phyloP scores from a whole-genome alignment of 2,329 filamentous ascomycete genomes.

The Pestalotiopsis fici region DNA sequence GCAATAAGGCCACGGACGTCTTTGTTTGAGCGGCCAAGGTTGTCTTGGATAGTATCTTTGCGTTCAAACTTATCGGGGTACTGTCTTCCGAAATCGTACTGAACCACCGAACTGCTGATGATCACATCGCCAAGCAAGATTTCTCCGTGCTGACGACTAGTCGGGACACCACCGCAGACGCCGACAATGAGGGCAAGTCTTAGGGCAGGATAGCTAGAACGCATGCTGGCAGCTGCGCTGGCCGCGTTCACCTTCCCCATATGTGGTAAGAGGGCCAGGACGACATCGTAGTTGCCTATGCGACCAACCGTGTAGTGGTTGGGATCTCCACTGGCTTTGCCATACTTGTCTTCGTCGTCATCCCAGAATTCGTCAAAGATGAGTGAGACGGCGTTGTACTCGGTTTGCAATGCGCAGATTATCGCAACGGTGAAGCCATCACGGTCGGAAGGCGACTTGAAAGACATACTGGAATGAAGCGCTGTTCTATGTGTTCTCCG shows the following conservation, averaged over 20 bases:
- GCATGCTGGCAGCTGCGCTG: slow-evolving; percentile 14
- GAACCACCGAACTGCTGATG: slow-evolving; percentile 20
- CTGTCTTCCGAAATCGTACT: slow-evolving; percentile 23
- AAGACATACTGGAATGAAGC: not conserved
- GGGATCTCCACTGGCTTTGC: slow-evolving; percentile 10
- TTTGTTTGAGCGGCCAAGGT: slow-evolving; percentile 13
- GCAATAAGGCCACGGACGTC: slow-evolving; percentile 13
- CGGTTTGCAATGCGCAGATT: slow-evolving; percentile 25
- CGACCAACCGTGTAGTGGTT: slow-evolving; percentile 20
- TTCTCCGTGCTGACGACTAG: slow-evolving; percentile 9
- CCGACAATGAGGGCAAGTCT: slow-evolving; percentile 19
- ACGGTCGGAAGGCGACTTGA: slow-evolving; percentile 5
- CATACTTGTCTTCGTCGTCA: slow-evolving; percentile 7
- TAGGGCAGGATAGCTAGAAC: slow-evolving; percentile 15
- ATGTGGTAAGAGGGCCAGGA: slow-evolving; percentile 19
- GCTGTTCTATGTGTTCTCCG: not conserved
- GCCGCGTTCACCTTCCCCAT: slow-evolving; percentile 19
- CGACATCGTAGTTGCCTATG: slow-evolving; percentile 22
- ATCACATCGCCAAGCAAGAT: slow-evolving; percentile 23
- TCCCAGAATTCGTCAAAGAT: slow-evolving; percentile 24
- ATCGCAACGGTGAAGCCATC: slow-evolving; percentile 23
- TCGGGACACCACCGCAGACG: slow-evolving; percentile 21
- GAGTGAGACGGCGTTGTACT: slow-evolving; percentile 19
- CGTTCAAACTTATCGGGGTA: slow-evolving; percentile 16
- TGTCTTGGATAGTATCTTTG: slow-evolving; percentile 17